Conservation (phyloP, 345 rosid genomes). For the Melaleuca quinquenervia region DNA sequence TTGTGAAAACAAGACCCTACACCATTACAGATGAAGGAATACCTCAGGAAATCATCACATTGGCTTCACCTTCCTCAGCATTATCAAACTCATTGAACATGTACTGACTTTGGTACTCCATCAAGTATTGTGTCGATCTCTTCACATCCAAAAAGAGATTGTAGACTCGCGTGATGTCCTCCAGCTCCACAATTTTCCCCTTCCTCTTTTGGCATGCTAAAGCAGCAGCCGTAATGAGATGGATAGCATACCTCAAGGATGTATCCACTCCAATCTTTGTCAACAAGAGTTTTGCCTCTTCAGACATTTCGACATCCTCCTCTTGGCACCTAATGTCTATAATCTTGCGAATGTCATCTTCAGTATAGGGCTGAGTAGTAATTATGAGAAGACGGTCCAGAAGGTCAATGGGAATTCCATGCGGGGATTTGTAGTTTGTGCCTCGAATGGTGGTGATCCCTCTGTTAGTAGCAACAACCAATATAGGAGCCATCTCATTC, state of each 20-base stretch:
- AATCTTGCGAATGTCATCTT: slow-evolving; percentile 68
- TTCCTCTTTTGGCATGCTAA: slow-evolving; percentile 81
- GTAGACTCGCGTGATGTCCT: slow-evolving; percentile 70
- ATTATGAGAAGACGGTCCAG: slow-evolving; percentile 89
- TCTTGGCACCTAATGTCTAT: slow-evolving; percentile 91
- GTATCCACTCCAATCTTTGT: slow-evolving; percentile 81
- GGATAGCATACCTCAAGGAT: slow-evolving; percentile 86
- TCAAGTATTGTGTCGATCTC: slow-evolving; percentile 89
- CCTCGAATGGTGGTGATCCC: slow-evolving; percentile 90
- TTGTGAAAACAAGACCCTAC: background rate
- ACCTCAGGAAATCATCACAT: slow-evolving; percentile 35
- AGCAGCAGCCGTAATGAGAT: slow-evolving; percentile 74
- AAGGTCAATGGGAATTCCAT: slow-evolving; percentile 93
- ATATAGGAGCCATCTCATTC: slow-evolving; percentile 93
- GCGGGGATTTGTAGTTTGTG: slow-evolving; percentile 86
- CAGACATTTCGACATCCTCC: slow-evolving; percentile 82
- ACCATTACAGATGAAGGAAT: background rate
- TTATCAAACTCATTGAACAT: slow-evolving; percentile 65
- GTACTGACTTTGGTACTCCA: slow-evolving; percentile 81
- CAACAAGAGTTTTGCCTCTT: slow-evolving; percentile 68
- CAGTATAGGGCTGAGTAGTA: slow-evolving; percentile 70
- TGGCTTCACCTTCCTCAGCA: slow-evolving; percentile 23
- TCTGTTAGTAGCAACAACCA: slow-evolving; percentile 89
- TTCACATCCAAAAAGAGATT: slow-evolving; percentile 76
- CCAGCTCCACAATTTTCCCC: slow-evolving; percentile 64